A percentile compares a stretch with the other conserved stretches of the same genome.
Conservation (phyloP, 106 monocot species). For the Narthecium ossifragum region DNA sequence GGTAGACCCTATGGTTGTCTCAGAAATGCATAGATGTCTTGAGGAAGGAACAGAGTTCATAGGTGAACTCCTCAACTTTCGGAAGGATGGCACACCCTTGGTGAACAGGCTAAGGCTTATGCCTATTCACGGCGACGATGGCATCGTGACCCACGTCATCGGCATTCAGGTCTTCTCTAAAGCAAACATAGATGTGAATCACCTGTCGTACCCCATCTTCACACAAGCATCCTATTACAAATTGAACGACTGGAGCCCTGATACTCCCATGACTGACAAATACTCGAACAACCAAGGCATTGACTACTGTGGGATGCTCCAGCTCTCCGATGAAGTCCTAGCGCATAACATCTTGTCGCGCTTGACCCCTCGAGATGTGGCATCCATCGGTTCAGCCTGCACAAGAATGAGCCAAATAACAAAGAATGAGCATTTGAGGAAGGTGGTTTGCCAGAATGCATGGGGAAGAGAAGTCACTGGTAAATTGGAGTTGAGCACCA, state of each 20-base stretch:
- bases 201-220: constrained; percentile 77
- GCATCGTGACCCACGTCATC: constrained; percentile 66
- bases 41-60: constrained; percentile 74
- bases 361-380: constrained; percentile 73
- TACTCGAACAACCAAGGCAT: constrained; percentile 3
- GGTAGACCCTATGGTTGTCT: constrained; percentile 84
- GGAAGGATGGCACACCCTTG: constrained; percentile 83
- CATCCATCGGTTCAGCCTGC: constrained; percentile 85
- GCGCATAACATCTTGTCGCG: constrained; percentile 88
- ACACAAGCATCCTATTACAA: constrained; percentile 39
- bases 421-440: constrained; percentile 75
- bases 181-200: constrained; percentile 58
- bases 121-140: constrained; percentile 73
- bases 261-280: constrained; percentile 15
- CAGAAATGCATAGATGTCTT: constrained; percentile 67
- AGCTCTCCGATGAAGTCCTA: constrained; percentile 88
- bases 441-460: constrained; percentile 85
- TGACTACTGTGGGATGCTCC: constrained; percentile 45
- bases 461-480: constrained; percentile 82
- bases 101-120: constrained; percentile 62
- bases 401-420: constrained; percentile 69
- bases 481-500: constrained; percentile 57
- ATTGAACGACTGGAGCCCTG: constrained; percentile 11
- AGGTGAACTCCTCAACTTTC: constrained; percentile 87
- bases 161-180: constrained; percentile 76